These are phyloP conservation scores for Epichloe baconii DNA, from an alignment of 2,329 filamentous ascomycete genomes.

Conservation along the genomic window DNA sequence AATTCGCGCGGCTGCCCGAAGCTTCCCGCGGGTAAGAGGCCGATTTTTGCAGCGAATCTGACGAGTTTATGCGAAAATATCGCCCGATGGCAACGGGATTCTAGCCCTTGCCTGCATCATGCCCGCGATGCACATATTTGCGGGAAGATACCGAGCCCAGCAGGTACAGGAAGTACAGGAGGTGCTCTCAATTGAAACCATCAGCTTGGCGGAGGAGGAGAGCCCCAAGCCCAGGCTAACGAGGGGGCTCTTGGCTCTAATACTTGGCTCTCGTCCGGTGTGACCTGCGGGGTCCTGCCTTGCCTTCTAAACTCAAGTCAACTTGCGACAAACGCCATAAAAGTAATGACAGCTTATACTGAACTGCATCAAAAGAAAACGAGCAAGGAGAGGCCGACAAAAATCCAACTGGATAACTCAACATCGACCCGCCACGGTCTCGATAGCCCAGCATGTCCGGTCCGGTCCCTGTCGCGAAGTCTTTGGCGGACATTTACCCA, in stretches of 20 bases:
- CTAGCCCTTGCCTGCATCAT: too few relatives aligned
- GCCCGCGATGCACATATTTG: too few relatives aligned
- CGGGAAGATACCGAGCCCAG: too few relatives aligned
- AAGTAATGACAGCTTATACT: background rate
- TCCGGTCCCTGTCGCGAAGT: slow-evolving; percentile 59
- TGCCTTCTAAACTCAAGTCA: background rate
- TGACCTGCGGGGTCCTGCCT: background rate
- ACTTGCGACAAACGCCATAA: background rate
- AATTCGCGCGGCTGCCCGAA: background rate
- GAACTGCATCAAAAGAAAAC: background rate
- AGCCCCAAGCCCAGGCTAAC: too few relatives aligned
- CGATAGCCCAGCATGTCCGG: slow-evolving; percentile 29
- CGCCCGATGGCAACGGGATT: too few relatives aligned
- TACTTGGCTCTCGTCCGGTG: too few relatives aligned
- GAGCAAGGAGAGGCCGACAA: too few relatives aligned
- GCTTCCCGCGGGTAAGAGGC: background rate
- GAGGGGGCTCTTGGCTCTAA: too few relatives aligned
- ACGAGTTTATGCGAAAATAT: background rate
- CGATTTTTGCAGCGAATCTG: background rate
- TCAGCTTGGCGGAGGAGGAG: too few relatives aligned
- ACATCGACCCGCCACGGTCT: background rate
- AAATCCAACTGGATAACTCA: background rate
- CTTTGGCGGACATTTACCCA: slow-evolving; percentile 74
- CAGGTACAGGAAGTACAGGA: too few relatives aligned
- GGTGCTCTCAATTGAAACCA: too few relatives aligned